A percentile compares a stretch with the other conserved stretches of the same genome.
phyloP scores from a whole-genome alignment of 2,329 filamentous ascomycete genomes.

The Hymenoscyphus albidus region DNA sequence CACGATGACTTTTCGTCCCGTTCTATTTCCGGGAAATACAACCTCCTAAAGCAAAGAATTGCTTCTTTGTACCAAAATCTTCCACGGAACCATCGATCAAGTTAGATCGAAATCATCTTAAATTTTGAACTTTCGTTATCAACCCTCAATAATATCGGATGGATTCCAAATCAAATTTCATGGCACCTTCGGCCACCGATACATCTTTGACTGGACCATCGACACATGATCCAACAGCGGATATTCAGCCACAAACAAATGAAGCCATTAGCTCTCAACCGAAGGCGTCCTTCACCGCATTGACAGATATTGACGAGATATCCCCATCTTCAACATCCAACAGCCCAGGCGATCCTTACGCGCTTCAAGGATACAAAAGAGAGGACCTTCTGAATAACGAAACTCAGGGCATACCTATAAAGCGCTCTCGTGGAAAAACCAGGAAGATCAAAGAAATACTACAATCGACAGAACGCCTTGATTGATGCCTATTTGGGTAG shows the following conservation, averaged over 20 bases:
- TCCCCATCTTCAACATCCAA: background rate
- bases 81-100: background rate
- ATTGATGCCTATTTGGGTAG: slow-evolving; percentile 53
- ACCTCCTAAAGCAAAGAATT: background rate
- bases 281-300: background rate
- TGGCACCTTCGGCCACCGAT: background rate
- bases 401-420: background rate
- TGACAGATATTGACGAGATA: background rate
- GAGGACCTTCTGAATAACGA: background rate
- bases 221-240: background rate
- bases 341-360: slow-evolving; percentile 3
- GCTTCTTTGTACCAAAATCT: background rate
- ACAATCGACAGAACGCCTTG: slow-evolving; percentile 45
- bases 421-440: background rate
- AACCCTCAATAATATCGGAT: background rate
- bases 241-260: background rate
- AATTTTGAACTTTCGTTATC: background rate
- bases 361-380: background rate
- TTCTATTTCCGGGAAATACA: background rate
- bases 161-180: background rate
- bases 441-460: slow-evolving; percentile 44
- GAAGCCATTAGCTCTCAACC: background rate
- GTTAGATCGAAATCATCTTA: background rate
- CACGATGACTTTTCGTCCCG: background rate
- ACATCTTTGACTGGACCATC: background rate